Evolutionary conservation across 2,329 filamentous ascomycete species (phyloP), one percentile per base, ranked within the genome.

Genomic region (Cordyceps cicadae): DNA sequence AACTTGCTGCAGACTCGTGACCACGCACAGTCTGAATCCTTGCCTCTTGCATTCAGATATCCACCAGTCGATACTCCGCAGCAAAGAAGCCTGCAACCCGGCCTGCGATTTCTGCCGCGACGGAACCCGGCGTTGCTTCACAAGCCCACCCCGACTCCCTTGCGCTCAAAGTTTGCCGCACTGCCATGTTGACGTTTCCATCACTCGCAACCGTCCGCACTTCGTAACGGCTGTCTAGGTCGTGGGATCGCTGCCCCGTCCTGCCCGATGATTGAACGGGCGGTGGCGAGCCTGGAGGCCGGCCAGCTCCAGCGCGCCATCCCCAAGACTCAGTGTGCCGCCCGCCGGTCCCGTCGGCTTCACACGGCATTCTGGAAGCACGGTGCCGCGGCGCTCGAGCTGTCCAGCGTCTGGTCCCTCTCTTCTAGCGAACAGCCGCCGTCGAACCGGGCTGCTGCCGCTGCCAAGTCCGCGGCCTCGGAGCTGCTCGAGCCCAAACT

Each of bases 251-350:
- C 52, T 24, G 56, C n/a, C 43, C n/a, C 43, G 24, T 37, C 52
- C 51, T 62, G 62, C 59, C 75, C 74, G 71, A 83, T 84, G 81
- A 79, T 84, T 67, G 81, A 84, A 76, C 79, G 81, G 77, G 81
- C 81, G 61, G 79, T 80, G 46, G 77, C 78, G 63, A 77, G 75
- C 70, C 72, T 84, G 71, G 82, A 84, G 77, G 77, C 81, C 71
- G 79, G 79, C 74, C 76, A 75, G 66, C 74, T 84, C 69, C 79
- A 80, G 70, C 76, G 80, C 71, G 75, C 81, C 63, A 72, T 83
- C 60, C 76, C 77, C 24, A 69, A 66, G 43, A 67, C 73, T 50
- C 67, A 71, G 51, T 68, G 66, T 51, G 65, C 73, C 53, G 66
- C 77, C 41, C 76, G 74, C 64, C 75, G 69, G 63, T 71, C 71